Evolutionary conservation across 202 grass and related monocot species (phyloP), one percentile per base, ranked within the genome.

Genomic region (Zoysia matrella): DNA sequence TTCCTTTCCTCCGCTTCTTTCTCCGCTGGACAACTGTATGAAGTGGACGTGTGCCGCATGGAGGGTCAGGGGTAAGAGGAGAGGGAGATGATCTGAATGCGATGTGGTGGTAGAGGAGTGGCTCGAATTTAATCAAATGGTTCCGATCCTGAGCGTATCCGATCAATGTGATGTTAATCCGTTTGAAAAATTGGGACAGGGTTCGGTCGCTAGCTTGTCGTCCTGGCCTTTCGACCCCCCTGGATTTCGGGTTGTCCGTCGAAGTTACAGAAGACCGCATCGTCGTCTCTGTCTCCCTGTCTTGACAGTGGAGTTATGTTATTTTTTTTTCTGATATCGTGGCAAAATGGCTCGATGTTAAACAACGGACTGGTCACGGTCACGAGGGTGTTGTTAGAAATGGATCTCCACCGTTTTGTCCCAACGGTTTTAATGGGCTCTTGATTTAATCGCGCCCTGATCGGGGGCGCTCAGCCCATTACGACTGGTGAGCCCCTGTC

Each of bases 151-250:
- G 76, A 45, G 4, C 39, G 15, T 48, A 7, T 82, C 41, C 61
- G 47, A 84, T 78, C 54, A 2, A 3, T 36, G 11, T 61, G 65
- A 77, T 71, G 76, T 65, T 53, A 52, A 67, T 82, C 55, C 11
- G 52, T 41, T 86, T 82, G 77, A 69, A 86, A 77, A 86, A 47
- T 41, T 1, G 60, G 10, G 30, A 40, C 1, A 22, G 6, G 50
- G 40, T 62, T 54, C 30, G 62, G 88, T 82, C 69, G 79, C 74
- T 60, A 48, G 44, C 74, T 74, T 58, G 53, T 73, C 13, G n/a
- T 85, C 45, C 52, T 78, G 80, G 70, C 68, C 1, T 86, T 86
- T 90, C 83, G 83, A 90, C 83, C 68, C 8, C 30, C 30, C 30
- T 69, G 83, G 48, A 86, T 83, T 90, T 83, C 88, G 56, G 83